Conservation (phyloP, 441 rosid species). For the Euphorbia schlechtendalii region DNA sequence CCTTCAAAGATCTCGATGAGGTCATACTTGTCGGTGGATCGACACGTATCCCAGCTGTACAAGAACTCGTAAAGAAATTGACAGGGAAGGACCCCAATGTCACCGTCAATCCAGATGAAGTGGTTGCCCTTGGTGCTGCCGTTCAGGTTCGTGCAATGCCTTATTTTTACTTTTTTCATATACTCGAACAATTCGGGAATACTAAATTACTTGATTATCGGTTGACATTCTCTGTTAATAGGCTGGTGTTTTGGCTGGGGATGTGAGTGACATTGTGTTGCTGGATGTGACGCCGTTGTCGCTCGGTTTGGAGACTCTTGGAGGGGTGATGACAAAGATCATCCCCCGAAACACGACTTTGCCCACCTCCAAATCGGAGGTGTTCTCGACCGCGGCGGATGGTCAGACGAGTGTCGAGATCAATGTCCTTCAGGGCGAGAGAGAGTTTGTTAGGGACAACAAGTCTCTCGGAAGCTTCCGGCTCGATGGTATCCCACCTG, state of each 20-base stretch:
- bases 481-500: constrained; percentile 87
- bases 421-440: constrained; percentile 90
- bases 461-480: constrained; percentile 94
- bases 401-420: constrained; percentile 97
- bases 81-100: constrained; percentile 92
- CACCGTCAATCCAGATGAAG: constrained; percentile 84
- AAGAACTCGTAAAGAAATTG: constrained; percentile 77
- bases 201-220: neutral
- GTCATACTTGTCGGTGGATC: constrained; percentile 99
- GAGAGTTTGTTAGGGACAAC: constrained; percentile 95
- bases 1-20: constrained; percentile 76
- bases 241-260: constrained; percentile 96
- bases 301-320: constrained; percentile 86
- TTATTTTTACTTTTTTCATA: neutral
- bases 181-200: too few species aligned
- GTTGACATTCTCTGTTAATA: constrained; percentile 17
- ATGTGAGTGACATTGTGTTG: constrained; percentile 86
- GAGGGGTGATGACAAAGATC: constrained; percentile 91
- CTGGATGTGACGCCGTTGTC: constrained; percentile 89
- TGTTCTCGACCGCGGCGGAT: constrained; percentile 93
- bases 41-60: constrained; percentile 89
- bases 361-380: constrained; percentile 93
- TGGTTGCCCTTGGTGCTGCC: constrained; percentile 88
- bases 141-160: constrained; percentile 52
- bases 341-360: constrained; percentile 85